Base-by-base conservation (phyloP, 164 flowering plant species). In the Pachysandra terminalis region DNA sequence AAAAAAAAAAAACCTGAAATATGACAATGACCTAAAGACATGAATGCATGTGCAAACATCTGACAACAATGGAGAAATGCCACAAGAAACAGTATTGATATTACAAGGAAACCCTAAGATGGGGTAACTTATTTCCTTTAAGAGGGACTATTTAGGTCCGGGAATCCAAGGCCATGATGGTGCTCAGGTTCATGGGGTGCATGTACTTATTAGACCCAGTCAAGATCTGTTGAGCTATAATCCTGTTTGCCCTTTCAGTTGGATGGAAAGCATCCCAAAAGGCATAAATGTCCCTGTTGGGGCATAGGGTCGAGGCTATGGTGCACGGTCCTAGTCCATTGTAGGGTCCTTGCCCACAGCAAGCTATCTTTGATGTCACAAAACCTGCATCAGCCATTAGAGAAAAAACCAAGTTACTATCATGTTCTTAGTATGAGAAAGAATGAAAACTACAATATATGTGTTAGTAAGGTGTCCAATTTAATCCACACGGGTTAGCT, bases 211-310 rank as follows among this genome's bases (percentile, higher is more conserved):
- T 54, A 7, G 82, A 56, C 9, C 90, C 96, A 2, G 28, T 65
- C 75, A 83, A 12, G 61, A 92, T 79, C 67, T 69, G 74, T 2
- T 71, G 45, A 0, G 86, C 96, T 9, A 92, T 83, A 35, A 86
- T 2, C 41, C 81, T 63, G 80, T 83, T 83, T n/a, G 96, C 96
- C 68, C 62, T 77, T 68, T 90, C 96, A 0, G 84, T 67, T 23
- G 96, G 96, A 67, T 90, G 96, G 63, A 86, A 90, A 16, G 86
- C 53, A 67, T 90, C 93, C 96, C 96, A 90, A 48, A 87, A 90
- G 0, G 79, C 90, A 32, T 86, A 85, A 0, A 62, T 0, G 62
- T 81, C 83, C 37, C 96, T 69, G 74, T 90, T 76, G 0, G 87
- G 79, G 70, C 96, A 90, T 65, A 90, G 64, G 62, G 83, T 86